These are phyloP conservation scores for Fusarium sublunatum DNA, from an alignment of 2,329 filamentous ascomycete species.

Conservation along the genomic window DNA sequence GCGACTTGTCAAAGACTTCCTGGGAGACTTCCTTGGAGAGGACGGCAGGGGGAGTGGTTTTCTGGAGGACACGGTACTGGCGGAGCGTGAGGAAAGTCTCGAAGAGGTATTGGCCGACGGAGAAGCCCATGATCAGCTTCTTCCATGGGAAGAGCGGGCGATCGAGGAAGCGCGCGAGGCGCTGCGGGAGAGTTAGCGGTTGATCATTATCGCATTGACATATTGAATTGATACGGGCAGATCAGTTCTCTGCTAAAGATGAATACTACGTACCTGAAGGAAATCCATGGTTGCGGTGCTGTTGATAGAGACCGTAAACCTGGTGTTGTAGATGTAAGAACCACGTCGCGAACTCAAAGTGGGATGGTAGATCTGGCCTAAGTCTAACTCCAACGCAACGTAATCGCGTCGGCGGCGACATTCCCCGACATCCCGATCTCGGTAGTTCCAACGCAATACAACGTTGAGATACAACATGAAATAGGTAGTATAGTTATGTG, in stretches of 20 bases:
- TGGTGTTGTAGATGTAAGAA: constrained; percentile 40
- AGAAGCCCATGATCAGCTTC: constrained; percentile 94
- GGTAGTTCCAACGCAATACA: background rate
- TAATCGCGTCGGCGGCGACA: constrained; percentile 28
- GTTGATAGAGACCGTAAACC: constrained; percentile 35
- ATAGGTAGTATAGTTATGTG: background rate
- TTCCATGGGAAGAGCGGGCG: constrained; percentile 97
- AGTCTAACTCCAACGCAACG: constrained; percentile 4
- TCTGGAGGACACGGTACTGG: constrained; percentile 88
- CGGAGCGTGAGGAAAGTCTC: constrained; percentile 90
- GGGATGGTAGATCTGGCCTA: constrained; percentile 44
- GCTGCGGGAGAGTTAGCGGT: constrained; percentile 54
- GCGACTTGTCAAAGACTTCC: constrained; percentile 93
- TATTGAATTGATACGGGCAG: background rate
- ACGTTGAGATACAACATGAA: constrained; percentile 2
- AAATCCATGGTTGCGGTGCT: constrained; percentile 57
- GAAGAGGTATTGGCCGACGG: constrained; percentile 87
- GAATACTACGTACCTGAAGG: constrained; percentile 54
- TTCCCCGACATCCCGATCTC: constrained; percentile 40
- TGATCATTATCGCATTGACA: background rate
- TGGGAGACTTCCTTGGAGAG: constrained; percentile 88
- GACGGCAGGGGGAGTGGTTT: constrained; percentile 83
- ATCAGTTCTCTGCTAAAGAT: background rate
- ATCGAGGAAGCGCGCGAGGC: constrained; percentile 87
- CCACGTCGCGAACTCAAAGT: constrained; percentile 20